Conservation (phyloP, 192 early-diverging fungal genomes). For the Diversispora eburnea region DNA sequence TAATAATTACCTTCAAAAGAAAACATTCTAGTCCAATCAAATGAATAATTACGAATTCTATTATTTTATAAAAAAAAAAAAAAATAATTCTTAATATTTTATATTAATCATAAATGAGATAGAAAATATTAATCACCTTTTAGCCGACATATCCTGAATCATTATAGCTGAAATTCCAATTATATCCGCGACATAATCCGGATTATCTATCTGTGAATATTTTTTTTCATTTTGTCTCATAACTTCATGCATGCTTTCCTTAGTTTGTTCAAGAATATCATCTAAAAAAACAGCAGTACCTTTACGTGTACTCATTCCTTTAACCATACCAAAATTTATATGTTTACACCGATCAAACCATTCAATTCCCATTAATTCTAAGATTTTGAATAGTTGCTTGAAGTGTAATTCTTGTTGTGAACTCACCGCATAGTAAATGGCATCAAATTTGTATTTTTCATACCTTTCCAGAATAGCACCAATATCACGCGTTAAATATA, state of each 20-base stretch:
- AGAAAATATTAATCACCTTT: conserved; percentile 7
- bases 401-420: conserved; percentile 89
- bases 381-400: conserved; percentile 91
- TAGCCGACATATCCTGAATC: conserved; percentile 86
- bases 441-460: conserved; percentile 84
- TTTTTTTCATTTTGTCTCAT: conserved; percentile 88
- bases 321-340: conserved; percentile 93
- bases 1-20: conserved; percentile 77
- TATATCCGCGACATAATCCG: conserved; percentile 75
- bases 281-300: conserved; percentile 94
- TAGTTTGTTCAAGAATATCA: conserved; percentile 84
- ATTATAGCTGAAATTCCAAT: conserved; percentile 91
- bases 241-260: conserved; percentile 85
- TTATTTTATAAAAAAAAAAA: no score
- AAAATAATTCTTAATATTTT: neutral
- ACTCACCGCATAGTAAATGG: conserved; percentile 89
- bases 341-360: conserved; percentile 84
- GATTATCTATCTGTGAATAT: conserved; percentile 80
- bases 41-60: conserved; percentile 93
- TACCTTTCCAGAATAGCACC: conserved; percentile 91
- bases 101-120: neutral
- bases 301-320: conserved; percentile 94
- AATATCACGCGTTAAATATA: conserved; percentile 96
- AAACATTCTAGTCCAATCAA: conserved; percentile 89
- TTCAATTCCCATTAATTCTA: conserved; percentile 76